Evolutionary conservation across 768 basidiomycete genomes (phyloP).

Genomic region (Tulasnella sp.): DNA sequence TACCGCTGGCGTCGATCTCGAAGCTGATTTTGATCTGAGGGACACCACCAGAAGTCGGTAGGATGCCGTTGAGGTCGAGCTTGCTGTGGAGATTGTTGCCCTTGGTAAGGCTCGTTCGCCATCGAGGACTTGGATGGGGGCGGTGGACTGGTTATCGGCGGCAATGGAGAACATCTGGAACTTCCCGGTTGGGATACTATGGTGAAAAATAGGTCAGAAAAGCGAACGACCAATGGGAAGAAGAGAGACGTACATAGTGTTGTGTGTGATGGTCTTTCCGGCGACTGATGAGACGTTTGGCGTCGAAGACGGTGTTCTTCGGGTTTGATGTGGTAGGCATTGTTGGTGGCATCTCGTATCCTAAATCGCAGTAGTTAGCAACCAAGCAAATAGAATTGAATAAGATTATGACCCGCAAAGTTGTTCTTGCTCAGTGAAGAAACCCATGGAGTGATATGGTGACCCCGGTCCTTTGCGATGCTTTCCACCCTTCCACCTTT

Average conservation of each 20-base stretch:
- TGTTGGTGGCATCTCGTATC: too few relatives aligned
- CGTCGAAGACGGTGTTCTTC: too few relatives aligned
- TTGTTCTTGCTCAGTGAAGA: constrained; percentile 51
- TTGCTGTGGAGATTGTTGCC: constrained; percentile 98
- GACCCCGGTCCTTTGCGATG: constrained; percentile 98
- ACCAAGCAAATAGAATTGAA: too few relatives aligned
- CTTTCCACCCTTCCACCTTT: constrained; percentile 96
- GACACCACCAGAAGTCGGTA: constrained; percentile 90
- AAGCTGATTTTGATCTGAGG: constrained; percentile 97
- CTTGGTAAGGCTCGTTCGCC: constrained; percentile 72
- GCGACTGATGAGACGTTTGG: too few relatives aligned
- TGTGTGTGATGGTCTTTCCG: constrained; percentile 81
- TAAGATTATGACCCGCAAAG: too few relatives aligned
- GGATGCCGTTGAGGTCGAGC: constrained; percentile 87
- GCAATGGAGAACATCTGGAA: constrained; percentile 86
- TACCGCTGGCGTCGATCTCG: constrained; percentile 91
- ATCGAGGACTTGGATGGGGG: constrained; percentile 37
- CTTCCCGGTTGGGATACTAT: constrained; percentile 84
- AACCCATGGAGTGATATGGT: constrained; percentile 98
- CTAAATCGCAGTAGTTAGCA: too few relatives aligned
- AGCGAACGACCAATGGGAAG: background rate
- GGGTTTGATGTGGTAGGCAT: too few relatives aligned
- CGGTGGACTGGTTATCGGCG: constrained; percentile 85
- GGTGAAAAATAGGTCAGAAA: background rate
- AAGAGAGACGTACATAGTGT: constrained; percentile 57